These are phyloP conservation scores for Hanseniaspora sp. DNA, from an alignment of 1,139 yeast genomes.

Conservation along the genomic window DNA sequence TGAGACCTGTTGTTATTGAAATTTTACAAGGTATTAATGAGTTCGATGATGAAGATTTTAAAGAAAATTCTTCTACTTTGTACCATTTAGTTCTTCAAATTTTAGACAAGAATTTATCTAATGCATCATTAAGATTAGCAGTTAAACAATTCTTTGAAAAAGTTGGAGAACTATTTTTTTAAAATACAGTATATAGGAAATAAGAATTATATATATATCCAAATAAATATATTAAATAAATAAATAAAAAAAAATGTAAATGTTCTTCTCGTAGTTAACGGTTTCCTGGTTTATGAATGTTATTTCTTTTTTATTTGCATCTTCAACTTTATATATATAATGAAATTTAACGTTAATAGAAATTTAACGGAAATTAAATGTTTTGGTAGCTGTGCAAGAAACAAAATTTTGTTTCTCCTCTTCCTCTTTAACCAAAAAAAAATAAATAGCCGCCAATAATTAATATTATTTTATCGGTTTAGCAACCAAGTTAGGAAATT, in stretches of 20 bases:
- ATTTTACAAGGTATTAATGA: conserved; percentile 71
- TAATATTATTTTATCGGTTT: too few species aligned
- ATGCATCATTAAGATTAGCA: conserved; percentile 50
- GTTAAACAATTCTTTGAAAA: conserved; percentile 55
- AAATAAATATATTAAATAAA: neutral
- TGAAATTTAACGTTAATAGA: too few species aligned
- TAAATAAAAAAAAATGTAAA: too few species aligned
- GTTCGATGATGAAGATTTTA: conserved; percentile 67
- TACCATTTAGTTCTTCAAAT: conserved; percentile 11
- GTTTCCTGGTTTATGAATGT: too few species aligned
- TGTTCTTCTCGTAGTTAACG: too few species aligned
- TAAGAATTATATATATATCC: neutral
- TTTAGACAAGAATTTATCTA: conserved; percentile 6
- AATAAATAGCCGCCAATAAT: too few species aligned
- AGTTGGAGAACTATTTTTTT: conserved; percentile 46
- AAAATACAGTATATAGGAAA: neutral
- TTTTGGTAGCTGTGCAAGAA: too few species aligned
- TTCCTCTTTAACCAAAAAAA: neutral
- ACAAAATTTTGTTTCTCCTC: too few species aligned
- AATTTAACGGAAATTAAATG: too few species aligned
- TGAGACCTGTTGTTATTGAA: conserved; percentile 88
- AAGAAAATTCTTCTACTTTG: conserved; percentile 41
- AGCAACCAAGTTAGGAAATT: too few species aligned
- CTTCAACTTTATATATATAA: too few species aligned
- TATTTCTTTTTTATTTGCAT: too few species aligned